Evolutionary conservation across 805 yeast species (phyloP).

Genomic region (Suhomyces kilbournensis): DNA sequence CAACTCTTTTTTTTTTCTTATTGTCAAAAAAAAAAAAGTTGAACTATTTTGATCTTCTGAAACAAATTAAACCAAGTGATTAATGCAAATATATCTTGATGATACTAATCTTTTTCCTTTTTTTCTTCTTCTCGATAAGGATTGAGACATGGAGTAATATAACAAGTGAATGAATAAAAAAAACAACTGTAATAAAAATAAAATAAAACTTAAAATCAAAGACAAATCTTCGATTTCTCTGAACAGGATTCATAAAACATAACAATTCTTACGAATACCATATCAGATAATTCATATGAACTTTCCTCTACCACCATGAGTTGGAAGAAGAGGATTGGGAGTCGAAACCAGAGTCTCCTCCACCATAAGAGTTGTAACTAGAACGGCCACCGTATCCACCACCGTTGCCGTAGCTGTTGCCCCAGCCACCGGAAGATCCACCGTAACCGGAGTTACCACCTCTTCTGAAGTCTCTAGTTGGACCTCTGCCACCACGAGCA

Average conservation of each 20-base stretch:
- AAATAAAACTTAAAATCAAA: not conserved
- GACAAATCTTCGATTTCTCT: not conserved
- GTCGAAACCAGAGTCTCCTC: conserved; percentile 34
- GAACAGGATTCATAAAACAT: conserved; percentile 7
- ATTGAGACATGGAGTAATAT: conserved; percentile 25
- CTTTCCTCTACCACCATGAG: conserved; percentile 41
- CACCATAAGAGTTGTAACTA: conserved; percentile 11
- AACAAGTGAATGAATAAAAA: conserved; percentile 7
- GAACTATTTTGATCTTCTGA: conserved; percentile 9
- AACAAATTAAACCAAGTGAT: conserved; percentile 22
- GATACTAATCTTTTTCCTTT: conserved; percentile 8
- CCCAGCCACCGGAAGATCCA: conserved; percentile 20
- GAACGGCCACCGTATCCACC: conserved; percentile 12
- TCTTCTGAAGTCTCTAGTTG: conserved; percentile 59
- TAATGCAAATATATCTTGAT: conserved; percentile 18
- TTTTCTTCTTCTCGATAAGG: conserved; percentile 19
- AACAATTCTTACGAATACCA: conserved; percentile 2
- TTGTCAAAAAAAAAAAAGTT: conserved; percentile 1
- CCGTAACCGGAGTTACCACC: conserved; percentile 24
- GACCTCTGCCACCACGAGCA: conserved; percentile 52
- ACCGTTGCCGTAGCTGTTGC: conserved; percentile 11
- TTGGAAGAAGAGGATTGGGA: conserved; percentile 20
- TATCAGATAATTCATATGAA: conserved; percentile 5
- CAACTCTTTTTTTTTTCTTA: not conserved
- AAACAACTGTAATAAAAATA: conserved; percentile 11